Base-by-base conservation (phyloP, 2,329 filamentous ascomycete genomes). In the Pseudogymnoascus sp. region DNA sequence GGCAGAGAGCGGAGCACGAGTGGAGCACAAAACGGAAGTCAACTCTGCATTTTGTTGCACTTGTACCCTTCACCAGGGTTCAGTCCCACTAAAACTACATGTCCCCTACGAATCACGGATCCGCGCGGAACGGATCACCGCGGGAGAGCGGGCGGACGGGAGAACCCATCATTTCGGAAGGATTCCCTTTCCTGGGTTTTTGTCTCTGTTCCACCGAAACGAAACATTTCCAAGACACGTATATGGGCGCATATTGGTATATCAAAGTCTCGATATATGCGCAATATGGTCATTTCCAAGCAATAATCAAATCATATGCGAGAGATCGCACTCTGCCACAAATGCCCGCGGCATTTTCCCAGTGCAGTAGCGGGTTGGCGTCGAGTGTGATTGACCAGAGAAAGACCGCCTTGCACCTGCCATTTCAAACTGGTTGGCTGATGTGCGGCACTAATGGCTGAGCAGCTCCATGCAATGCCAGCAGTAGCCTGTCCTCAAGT, bases 61-160 rank as follows among this genome's bases (percentile, higher is more conserved):
- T 57, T 57, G 51, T 34, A 57, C 51, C 51, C 51, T 57, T 57
- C 51, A 34, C 6, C 51, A 57, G 51, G 51, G 51, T 57, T 31
- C 25, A 34, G 51, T 16, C 51, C 51, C 51, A 57, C 51, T 57
- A 57, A 57, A 57, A 34, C 25, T 54, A 34, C 51, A 13, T 57
- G n/a, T 57, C 51, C 51, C 51, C n/a, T 57, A 34, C 51, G 51
- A 57, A 57, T 57, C 51, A 57, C 51, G 51, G 51, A 57, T 57
- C 51, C 51, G 51, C 51, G 28, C 51, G 51, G 51, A 57, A 57
- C 51, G 51, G 51, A 57, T 57, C 51, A 34, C 10, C 51, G n/a
- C 51, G 51, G 51, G 51, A 57, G n/a, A 57, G 51, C 51, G 51
- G 51, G 51, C 28, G 51, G 51, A 57, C 51, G 51, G 51, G 51